Percentiles rank a stretch among this genome's conserved stretches.
phyloP scores from a whole-genome alignment of 2,329 filamentous ascomycete species.

The Akanthomyces lecanii region DNA sequence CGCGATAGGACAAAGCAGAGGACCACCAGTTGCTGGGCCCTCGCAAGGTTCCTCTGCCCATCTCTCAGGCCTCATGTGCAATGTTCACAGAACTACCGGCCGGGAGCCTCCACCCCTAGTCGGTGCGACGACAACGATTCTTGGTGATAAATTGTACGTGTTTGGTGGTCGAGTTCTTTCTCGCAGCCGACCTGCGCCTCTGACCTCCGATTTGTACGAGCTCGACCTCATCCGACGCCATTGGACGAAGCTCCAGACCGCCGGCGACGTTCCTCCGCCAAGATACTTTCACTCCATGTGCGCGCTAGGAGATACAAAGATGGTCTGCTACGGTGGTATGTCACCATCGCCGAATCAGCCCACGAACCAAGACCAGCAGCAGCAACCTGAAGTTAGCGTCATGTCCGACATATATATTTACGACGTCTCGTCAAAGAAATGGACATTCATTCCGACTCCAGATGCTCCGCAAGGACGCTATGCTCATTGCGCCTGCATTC shows the following conservation, averaged over 20 bases:
- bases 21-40: constrained; percentile 36
- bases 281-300: constrained; percentile 98
- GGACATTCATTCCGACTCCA: constrained; percentile 77
- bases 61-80: constrained; percentile 64
- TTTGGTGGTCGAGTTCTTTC: constrained; percentile 91
- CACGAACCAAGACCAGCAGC: constrained; percentile 44
- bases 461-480: constrained; percentile 91
- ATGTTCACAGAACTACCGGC: constrained; percentile 81
- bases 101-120: constrained; percentile 87
- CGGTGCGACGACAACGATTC: constrained; percentile 88
- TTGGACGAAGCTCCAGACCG: constrained; percentile 85
- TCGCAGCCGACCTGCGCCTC: constrained; percentile 68
- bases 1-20: constrained; percentile 37
- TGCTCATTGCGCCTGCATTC: constrained; percentile 89
- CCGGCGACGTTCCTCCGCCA: constrained; percentile 81
- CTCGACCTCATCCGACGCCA: constrained; percentile 85
- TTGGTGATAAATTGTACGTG: constrained; percentile 94
- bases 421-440: constrained; percentile 75
- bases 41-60: constrained; percentile 50
- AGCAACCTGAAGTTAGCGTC: constrained; percentile 82
- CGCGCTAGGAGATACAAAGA: constrained; percentile 85
- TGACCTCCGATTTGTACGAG: constrained; percentile 91
- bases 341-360: constrained; percentile 64
- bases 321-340: constrained; percentile 98
- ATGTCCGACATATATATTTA: constrained; percentile 99